These are phyloP conservation scores for Bothriochloa decipiens DNA, from an alignment of 176 grass and related monocot genomes.

Conservation along the genomic window DNA sequence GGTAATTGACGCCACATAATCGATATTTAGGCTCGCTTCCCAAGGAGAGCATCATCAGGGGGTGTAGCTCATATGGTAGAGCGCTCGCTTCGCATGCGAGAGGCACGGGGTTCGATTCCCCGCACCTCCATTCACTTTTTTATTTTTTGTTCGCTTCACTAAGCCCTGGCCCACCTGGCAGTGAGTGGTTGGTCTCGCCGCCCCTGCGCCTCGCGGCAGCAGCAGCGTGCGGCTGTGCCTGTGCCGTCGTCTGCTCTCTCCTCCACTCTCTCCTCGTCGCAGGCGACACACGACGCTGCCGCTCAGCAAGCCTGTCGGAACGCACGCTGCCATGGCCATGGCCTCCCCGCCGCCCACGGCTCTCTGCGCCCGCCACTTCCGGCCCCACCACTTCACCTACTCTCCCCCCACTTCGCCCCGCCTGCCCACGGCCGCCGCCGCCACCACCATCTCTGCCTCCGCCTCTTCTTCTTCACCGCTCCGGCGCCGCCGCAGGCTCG, in stretches of 20 bases:
- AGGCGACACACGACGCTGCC: too few relatives aligned
- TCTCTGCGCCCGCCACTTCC: constrained; percentile 22
- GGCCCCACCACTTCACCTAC: not conserved
- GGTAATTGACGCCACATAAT: too few relatives aligned
- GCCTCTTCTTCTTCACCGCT: constrained; percentile 9
- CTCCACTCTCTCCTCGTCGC: not conserved
- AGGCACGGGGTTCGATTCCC: constrained; percentile 92
- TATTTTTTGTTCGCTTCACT: not conserved
- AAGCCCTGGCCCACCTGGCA: not conserved
- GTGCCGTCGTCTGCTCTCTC: constrained; percentile 17
- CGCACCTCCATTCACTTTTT: constrained; percentile 19
- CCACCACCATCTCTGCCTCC: too few relatives aligned
- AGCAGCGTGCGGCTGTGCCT: not conserved
- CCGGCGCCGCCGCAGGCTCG: not conserved
- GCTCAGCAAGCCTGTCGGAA: not conserved
- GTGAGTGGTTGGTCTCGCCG: not conserved
- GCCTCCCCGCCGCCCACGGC: constrained; percentile 8
- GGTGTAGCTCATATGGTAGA: constrained; percentile 99
- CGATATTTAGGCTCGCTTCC: not conserved
- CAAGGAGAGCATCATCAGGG: not conserved
- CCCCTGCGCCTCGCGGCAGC: not conserved
- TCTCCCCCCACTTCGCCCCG: not conserved
- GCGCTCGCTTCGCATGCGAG: constrained; percentile 99
- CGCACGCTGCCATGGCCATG: constrained; percentile 42
- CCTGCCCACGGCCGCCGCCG: not conserved